Conservation (phyloP, 176 grass and related monocot species). For the Ensete glaucum region DNA sequence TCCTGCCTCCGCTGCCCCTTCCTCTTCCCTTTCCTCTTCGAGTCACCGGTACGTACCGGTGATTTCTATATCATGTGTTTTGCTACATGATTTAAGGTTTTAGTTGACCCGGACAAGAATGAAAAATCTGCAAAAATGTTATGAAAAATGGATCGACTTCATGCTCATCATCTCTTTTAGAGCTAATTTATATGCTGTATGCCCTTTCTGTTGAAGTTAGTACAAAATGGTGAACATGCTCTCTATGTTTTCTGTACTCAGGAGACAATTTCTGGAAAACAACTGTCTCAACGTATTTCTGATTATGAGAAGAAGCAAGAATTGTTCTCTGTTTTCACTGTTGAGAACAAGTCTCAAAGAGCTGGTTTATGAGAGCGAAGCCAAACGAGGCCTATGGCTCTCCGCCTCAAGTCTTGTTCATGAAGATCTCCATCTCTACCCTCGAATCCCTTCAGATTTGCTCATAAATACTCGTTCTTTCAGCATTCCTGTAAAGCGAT, state of each 20-base stretch:
- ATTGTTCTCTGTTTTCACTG: neutral
- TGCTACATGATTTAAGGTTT: too few species aligned
- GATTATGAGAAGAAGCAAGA: slow-evolving; percentile 5
- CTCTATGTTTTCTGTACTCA: neutral
- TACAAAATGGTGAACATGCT: neutral
- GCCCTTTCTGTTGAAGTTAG: too few species aligned
- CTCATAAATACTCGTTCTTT: neutral
- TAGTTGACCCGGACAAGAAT: too few species aligned
- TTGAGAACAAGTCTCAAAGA: neutral
- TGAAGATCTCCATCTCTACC: neutral
- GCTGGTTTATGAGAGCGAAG: neutral
- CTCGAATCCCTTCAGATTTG: neutral
- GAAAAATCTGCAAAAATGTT: too few species aligned
- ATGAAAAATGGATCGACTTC: too few species aligned
- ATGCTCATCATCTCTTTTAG: too few species aligned
- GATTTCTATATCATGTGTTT: too few species aligned
- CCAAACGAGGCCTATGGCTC: neutral
- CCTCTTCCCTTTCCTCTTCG: too few species aligned
- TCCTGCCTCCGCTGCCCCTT: too few species aligned
- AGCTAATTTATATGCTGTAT: too few species aligned
- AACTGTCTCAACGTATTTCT: neutral
- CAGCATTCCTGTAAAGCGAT: neutral
- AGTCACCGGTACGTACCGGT: too few species aligned
- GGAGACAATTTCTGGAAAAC: neutral
- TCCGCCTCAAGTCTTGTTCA: neutral